Conservation (phyloP, 768 basidiomycete species). For the Mycena latifolia region DNA sequence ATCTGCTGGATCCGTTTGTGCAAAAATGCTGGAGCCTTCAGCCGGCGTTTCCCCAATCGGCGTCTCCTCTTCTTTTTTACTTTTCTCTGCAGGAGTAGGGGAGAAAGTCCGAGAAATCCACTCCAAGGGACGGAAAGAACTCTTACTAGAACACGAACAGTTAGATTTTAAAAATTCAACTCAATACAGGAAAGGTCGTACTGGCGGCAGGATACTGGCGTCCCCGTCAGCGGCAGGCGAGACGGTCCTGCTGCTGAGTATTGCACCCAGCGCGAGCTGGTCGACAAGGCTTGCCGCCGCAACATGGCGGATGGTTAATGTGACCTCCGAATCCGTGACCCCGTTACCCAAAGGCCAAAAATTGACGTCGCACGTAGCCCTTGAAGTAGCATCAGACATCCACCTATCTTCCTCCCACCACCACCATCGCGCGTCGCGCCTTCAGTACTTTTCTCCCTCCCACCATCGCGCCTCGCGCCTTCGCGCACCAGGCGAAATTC, state of each 20-base stretch:
- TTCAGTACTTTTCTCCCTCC: too few species aligned
- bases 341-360: background rate
- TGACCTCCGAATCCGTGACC: background rate
- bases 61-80: slow-evolving; percentile 54
- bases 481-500: too few species aligned
- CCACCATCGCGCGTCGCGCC: too few species aligned
- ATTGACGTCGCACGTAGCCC: too few species aligned
- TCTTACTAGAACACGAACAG: slow-evolving; percentile 46
- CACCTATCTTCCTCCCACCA: too few species aligned
- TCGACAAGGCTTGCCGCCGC: slow-evolving; percentile 38
- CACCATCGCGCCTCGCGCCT: too few species aligned
- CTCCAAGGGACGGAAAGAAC: slow-evolving; percentile 68
- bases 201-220: slow-evolving; percentile 56
- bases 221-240: slow-evolving; percentile 39
- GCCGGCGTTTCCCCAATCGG: slow-evolving; percentile 1
- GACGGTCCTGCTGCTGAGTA: slow-evolving; percentile 34
- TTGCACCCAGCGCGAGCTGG: slow-evolving; percentile 34
- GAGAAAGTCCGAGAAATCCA: slow-evolving; percentile 75
- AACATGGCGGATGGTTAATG: slow-evolving; percentile 19
- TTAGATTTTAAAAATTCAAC: slow-evolving; percentile 4
- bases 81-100: slow-evolving; percentile 60
- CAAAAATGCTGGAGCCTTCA: slow-evolving; percentile 33
- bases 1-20: background rate
- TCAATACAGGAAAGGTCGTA: slow-evolving; percentile 44
- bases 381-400: too few species aligned